Base-by-base conservation (phyloP, 2,329 filamentous ascomycete species). In the Aspergillus sp. region DNA sequence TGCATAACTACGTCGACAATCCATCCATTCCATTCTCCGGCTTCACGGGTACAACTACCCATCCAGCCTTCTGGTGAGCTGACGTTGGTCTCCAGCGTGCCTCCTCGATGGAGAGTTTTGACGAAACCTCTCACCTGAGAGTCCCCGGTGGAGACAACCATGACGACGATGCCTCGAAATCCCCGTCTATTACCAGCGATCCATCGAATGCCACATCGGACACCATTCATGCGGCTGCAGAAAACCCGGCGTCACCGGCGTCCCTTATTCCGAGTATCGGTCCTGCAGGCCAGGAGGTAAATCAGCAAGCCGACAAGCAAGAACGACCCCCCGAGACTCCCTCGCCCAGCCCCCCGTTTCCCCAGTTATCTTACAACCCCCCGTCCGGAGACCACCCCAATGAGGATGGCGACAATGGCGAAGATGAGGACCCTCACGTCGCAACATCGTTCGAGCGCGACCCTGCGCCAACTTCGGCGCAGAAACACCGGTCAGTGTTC, bases 361-460 rank as follows among this genome's bases (percentile, higher is more conserved):
- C 47, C 8, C 47, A 44, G 10, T 27, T 46, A 10, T 44, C 52
- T 4, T 61, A 54, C 33, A 57, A 56, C 20, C 42, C 49, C n/a
- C 47, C 57, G 7, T 41, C 52, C 4, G 46, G 51, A n/a, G 41
- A 51, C 20, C 43, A 48, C 15, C 43, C 55, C 22, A 48, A 49
- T 28, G 54, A 57, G 20, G 51, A 52, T 30, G 49, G 49, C 25
- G 47, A 43, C 1, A 60, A 61, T 13, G 59, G 55, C 15, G 63
- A 60, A 28, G 63, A 67, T 35, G 64, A 67, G 37, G 64, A 66
- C 26, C 56, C 63, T 6, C 52, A 52, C 20, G 42, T 66, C 10
- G 62, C 64, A 15, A 64, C 60, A 1, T 67, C 64, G 1, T 66
- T 67, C 34, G 55, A 63, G 33, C 58, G 64, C 22, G 57, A 60